phyloP scores from a whole-genome alignment of 805 yeast genomes.

The Teunomyces panamensis region DNA sequence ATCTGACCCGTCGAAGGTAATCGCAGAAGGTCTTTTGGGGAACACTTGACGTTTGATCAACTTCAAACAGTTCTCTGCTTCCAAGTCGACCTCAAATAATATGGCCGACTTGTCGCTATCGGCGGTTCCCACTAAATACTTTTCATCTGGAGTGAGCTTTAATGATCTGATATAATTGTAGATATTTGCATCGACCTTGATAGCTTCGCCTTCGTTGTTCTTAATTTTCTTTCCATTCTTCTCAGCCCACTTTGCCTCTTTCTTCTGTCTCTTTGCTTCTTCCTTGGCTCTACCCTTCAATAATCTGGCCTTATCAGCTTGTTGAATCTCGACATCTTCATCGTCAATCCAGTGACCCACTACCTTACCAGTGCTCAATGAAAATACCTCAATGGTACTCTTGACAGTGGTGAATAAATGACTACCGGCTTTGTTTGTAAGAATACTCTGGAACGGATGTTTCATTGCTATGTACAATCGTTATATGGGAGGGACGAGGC shows the following conservation, averaged over 20 bases:
- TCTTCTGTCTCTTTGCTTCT: slow-evolving; percentile 34
- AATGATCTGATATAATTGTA: slow-evolving; percentile 69
- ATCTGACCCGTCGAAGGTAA: slow-evolving; percentile 54
- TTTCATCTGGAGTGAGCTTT: slow-evolving; percentile 47
- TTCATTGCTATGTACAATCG: slow-evolving; percentile 38
- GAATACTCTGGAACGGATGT: slow-evolving; percentile 67
- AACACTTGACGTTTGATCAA: slow-evolving; percentile 69
- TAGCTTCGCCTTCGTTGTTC: slow-evolving; percentile 20
- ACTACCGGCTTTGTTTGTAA: slow-evolving; percentile 43
- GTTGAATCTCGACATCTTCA: slow-evolving; percentile 35
- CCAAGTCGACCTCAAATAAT: slow-evolving; percentile 47
- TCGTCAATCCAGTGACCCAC: slow-evolving; percentile 66
- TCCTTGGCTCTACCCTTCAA: slow-evolving; percentile 22
- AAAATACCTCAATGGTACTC: slow-evolving; percentile 56
- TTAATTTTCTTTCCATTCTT: slow-evolving; percentile 26
- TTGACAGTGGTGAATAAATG: slow-evolving; percentile 56
- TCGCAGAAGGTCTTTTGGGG: slow-evolving; percentile 91
- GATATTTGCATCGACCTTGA: slow-evolving; percentile 47
- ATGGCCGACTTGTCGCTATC: slow-evolving; percentile 82
- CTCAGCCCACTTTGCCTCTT: slow-evolving; percentile 15
- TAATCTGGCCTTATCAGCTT: slow-evolving; percentile 1
- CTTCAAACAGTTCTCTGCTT: slow-evolving; percentile 41
- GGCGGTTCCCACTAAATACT: slow-evolving; percentile 62
- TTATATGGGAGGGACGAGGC: neutral
- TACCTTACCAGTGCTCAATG: slow-evolving; percentile 33